These are phyloP conservation scores for Paraconiothyrium brasiliense DNA, from an alignment of 2,329 filamentous ascomycete genomes.

Conservation along the genomic window DNA sequence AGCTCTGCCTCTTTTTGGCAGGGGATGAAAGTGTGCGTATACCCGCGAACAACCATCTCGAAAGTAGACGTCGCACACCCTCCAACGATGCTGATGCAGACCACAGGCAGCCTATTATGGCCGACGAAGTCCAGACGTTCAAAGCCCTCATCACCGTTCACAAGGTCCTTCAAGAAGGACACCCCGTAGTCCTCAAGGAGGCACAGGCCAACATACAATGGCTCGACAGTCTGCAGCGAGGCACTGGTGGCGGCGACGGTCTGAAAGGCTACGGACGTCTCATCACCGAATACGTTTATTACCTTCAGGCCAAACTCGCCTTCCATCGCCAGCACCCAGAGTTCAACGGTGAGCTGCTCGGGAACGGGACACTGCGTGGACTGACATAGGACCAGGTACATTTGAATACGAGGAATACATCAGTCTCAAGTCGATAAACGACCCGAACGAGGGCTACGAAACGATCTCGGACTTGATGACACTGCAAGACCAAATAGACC, in stretches of 20 bases:
- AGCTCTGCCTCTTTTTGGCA: slow-evolving; percentile 95
- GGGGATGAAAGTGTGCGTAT: slow-evolving; percentile 91
- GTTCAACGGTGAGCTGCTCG: slow-evolving; percentile 77
- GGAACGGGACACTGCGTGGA: background rate
- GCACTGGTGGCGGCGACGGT: slow-evolving; percentile 78
- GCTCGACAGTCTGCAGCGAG: slow-evolving; percentile 91
- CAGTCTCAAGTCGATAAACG: slow-evolving; percentile 96
- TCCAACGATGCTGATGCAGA: slow-evolving; percentile 25
- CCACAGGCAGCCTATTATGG: slow-evolving; percentile 88
- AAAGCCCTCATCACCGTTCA: slow-evolving; percentile 97
- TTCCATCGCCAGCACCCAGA: slow-evolving; percentile 97
- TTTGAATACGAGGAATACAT: slow-evolving; percentile 99
- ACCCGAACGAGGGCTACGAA: slow-evolving; percentile 96
- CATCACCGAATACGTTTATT: slow-evolving; percentile 97
- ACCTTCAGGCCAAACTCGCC: slow-evolving; percentile 90
- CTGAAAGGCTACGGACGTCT: slow-evolving; percentile 87
- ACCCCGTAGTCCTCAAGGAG: slow-evolving; percentile 86
- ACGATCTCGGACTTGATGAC: slow-evolving; percentile 97
- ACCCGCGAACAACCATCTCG: slow-evolving; percentile 8
- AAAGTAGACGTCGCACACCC: background rate
- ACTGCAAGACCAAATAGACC: slow-evolving; percentile 96
- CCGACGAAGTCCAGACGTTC: slow-evolving; percentile 98
- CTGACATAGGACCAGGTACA: slow-evolving; percentile 62
- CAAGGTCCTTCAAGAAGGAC: slow-evolving; percentile 96
- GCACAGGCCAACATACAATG: slow-evolving; percentile 88